Percentiles rank a stretch among this genome's conserved stretches.
phyloP scores from a whole-genome alignment of 2,329 filamentous ascomycete genomes.

The Claviceps sp. region DNA sequence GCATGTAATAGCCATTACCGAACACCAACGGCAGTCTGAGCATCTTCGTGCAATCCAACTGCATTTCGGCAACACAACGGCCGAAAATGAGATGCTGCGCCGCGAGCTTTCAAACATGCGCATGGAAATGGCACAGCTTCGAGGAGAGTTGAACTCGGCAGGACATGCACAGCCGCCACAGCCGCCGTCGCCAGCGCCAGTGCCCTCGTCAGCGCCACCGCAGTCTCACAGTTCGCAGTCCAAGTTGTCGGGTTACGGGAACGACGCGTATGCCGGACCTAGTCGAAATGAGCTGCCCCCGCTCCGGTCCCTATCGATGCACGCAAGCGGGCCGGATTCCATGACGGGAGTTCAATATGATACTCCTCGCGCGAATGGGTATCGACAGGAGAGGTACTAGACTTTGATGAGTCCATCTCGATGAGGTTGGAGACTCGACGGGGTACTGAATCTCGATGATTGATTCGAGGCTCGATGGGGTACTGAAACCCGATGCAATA shows the following conservation, averaged over 20 bases:
- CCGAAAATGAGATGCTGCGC: constrained; percentile 35
- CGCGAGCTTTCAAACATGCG: constrained; percentile 34
- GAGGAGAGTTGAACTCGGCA: constrained; percentile 19
- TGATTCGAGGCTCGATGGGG: too few relatives aligned
- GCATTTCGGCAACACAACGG: constrained; percentile 27
- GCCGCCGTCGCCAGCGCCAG: constrained; percentile 12
- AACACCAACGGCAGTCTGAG: constrained; percentile 43
- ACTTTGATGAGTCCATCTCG: not conserved
- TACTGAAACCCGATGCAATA: too few relatives aligned
- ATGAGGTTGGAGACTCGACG: not conserved
- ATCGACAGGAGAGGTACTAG: constrained; percentile 27
- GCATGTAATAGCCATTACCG: constrained; percentile 38
- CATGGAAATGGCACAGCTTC: constrained; percentile 35
- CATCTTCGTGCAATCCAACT: constrained; percentile 31
- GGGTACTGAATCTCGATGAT: too few relatives aligned
- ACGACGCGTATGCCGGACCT: constrained; percentile 19
- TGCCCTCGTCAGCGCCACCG: constrained; percentile 10
- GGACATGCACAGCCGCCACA: constrained; percentile 13
- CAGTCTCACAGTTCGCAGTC: constrained; percentile 6
- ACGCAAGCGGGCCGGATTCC: constrained; percentile 35
- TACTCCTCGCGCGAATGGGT: constrained; percentile 32
- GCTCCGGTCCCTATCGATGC: constrained; percentile 32
- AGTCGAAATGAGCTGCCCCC: constrained; percentile 42
- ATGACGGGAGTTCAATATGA: constrained; percentile 58
- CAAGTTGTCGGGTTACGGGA: constrained; percentile 10